Evolutionary conservation across 768 basidiomycete species (phyloP), one percentile per base, ranked within the genome.

Genomic region (Lentinula lateritia): DNA sequence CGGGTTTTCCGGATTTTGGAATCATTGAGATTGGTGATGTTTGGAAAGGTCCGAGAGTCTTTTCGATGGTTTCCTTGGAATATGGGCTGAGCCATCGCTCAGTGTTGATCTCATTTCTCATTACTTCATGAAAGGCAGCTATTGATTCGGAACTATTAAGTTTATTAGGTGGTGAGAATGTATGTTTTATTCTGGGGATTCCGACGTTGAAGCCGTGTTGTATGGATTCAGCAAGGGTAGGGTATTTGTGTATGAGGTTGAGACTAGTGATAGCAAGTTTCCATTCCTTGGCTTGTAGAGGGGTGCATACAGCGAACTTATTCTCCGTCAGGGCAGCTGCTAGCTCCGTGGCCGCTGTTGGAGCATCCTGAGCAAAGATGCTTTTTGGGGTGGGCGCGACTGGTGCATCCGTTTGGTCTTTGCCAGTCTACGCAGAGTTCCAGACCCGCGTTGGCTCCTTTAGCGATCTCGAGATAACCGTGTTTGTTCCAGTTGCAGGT

Each of bases 341-440:
- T 67, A 67, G 81, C 79, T 34, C 80, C 73, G 50, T 82, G 78
- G 28, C 43, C 39, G 45, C 64, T 6, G 0, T 62, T 56, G 36
- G 76, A 73, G 54, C 80, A 80, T 1, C 80, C 78, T 0, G 78
- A 79, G 69, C 79, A 82, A 10, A 72, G 57, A 67, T 82, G 79
- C 0, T 59, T 52, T 36, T 65, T 36, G 15, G 65, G 58, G 65
- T 76, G 72, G 5, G 61, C 55, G 15, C 34, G 62, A 41, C 43
- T 62, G 2, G 18, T 36, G 64, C 76, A 80, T 0, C 74, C 71
- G n/a, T 32, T 35, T 0, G 60, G 23, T 0, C 46, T 20, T 43
- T 81, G 74, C 71, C 70, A 81, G 38, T 75, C 65, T 45, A 66
- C 56, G 66, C 79, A 81, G 7, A 80, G 48, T 5, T 61, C 42